Conservation (phyloP, 768 basidiomycete genomes). For the Crucibulum laeve region DNA sequence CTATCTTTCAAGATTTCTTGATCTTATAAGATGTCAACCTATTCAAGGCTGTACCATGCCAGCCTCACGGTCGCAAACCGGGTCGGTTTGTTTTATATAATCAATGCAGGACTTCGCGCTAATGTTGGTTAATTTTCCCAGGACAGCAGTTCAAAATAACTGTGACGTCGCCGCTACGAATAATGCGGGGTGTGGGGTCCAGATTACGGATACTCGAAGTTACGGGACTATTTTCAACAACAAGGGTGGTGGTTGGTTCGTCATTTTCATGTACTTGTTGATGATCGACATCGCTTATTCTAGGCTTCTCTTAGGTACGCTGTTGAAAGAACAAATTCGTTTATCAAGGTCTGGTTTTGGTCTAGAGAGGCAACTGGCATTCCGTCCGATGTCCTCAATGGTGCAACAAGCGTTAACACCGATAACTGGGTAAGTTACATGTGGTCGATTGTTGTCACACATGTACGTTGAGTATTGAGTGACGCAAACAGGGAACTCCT, state of each 20-base stretch:
- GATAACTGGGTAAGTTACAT: slow-evolving; percentile 41
- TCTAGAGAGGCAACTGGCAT: slow-evolving; percentile 37
- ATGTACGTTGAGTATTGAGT: too few species aligned
- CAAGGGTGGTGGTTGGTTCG: slow-evolving; percentile 60
- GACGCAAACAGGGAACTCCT: slow-evolving; percentile 45
- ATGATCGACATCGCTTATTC: not conserved
- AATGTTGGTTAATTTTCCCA: slow-evolving; percentile 10
- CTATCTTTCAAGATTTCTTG: not conserved
- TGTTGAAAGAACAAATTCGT: slow-evolving; percentile 50
- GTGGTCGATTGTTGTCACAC: not conserved
- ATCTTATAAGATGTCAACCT: not conserved
- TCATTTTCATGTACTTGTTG: not conserved
- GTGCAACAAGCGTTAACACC: slow-evolving; percentile 39
- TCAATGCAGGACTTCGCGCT: not conserved
- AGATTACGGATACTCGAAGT: slow-evolving; percentile 32
- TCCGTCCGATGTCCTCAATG: slow-evolving; percentile 42
- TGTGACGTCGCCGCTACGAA: slow-evolving; percentile 44
- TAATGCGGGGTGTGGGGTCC: slow-evolving; percentile 58
- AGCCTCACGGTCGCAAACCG: slow-evolving; percentile 34
- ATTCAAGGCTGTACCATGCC: slow-evolving; percentile 52
- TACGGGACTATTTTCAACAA: slow-evolving; percentile 57
- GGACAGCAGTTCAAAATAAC: slow-evolving; percentile 34
- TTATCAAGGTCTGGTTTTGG: slow-evolving; percentile 75
- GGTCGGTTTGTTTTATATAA: slow-evolving; percentile 26
- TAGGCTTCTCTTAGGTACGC: slow-evolving; percentile 42